Evolutionary conservation across 371 early-diverging fungal genomes (phyloP).

Genomic region (Rhizopus stolonifer): DNA sequence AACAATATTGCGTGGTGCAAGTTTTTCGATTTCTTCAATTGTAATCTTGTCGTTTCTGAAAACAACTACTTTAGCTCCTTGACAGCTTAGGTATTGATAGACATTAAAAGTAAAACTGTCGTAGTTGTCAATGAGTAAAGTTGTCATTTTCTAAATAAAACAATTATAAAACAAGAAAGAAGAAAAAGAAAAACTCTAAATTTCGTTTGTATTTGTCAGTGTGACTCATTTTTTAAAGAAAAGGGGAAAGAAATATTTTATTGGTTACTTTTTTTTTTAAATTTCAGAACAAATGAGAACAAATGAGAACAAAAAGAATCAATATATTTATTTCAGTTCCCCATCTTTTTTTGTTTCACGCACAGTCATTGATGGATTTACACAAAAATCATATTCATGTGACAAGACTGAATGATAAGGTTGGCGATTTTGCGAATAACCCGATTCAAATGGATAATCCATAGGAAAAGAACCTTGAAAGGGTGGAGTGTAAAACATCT

Average conservation of each 20-base stretch:
- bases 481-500: too few relatives aligned
- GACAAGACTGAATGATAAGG: too few relatives aligned
- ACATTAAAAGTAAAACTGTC: conserved; percentile 98
- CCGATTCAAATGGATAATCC: too few relatives aligned
- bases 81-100: conserved; percentile 87
- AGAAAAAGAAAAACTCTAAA: conserved; percentile 6
- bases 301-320: too few relatives aligned
- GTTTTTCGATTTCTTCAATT: conserved; percentile 70
- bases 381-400: too few relatives aligned
- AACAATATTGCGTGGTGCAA: conserved; percentile 90
- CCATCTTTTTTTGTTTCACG: not conserved
- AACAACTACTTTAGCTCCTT: conserved; percentile 91
- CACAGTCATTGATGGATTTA: too few relatives aligned
- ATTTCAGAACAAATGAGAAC: too few relatives aligned
- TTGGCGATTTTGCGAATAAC: too few relatives aligned
- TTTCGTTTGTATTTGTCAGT: too few relatives aligned
- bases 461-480: too few relatives aligned
- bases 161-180: conserved; percentile 2
- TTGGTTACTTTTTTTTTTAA: not conserved
- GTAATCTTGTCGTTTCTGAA: conserved; percentile 93
- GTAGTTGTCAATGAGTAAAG: conserved; percentile 95
- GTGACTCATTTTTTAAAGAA: not conserved
- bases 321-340: too few relatives aligned
- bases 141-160: conserved; percentile 50
- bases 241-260: too few relatives aligned